These are phyloP conservation scores for Plasmodium inui DNA, from an alignment of 169 alveolate species.

Conservation along the genomic window DNA sequence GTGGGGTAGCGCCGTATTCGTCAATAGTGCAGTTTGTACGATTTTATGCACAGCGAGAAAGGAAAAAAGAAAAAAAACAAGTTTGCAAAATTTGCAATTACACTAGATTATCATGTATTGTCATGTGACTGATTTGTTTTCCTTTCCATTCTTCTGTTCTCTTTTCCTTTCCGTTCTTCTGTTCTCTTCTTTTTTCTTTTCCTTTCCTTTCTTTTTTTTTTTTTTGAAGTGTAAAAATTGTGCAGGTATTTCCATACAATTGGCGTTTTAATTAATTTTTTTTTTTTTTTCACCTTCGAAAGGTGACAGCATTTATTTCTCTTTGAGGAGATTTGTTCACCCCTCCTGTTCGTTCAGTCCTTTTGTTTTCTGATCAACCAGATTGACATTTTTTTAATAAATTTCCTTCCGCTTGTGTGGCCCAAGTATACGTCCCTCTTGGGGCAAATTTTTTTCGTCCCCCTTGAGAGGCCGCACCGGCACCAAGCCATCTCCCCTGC, in stretches of 20 bases:
- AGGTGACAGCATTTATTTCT: not conserved
- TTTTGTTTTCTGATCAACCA: not conserved
- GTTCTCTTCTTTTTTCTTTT: no score
- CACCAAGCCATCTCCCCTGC: not conserved
- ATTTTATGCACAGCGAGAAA: not conserved
- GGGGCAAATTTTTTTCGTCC: not conserved
- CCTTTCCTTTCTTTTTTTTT: no score
- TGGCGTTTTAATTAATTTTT: not conserved
- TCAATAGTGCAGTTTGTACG: not conserved
- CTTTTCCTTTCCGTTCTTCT: no score
- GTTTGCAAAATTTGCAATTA: not conserved
- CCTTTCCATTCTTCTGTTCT: not conserved
- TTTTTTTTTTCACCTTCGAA: not conserved
- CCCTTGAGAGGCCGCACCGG: not conserved
- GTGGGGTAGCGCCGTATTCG: not conserved
- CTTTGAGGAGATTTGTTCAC: not conserved
- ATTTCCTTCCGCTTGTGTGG: not conserved
- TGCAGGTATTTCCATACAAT: not conserved
- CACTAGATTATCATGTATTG: not conserved
- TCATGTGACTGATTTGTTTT: not conserved
- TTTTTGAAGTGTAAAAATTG: not conserved
- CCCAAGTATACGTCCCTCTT: not conserved
- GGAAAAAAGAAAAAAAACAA: not conserved
- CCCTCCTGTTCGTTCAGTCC: not conserved
- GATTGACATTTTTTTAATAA: no score